Conservation (phyloP, 2,329 filamentous ascomycete genomes). For the Leptographium lundbergii region DNA sequence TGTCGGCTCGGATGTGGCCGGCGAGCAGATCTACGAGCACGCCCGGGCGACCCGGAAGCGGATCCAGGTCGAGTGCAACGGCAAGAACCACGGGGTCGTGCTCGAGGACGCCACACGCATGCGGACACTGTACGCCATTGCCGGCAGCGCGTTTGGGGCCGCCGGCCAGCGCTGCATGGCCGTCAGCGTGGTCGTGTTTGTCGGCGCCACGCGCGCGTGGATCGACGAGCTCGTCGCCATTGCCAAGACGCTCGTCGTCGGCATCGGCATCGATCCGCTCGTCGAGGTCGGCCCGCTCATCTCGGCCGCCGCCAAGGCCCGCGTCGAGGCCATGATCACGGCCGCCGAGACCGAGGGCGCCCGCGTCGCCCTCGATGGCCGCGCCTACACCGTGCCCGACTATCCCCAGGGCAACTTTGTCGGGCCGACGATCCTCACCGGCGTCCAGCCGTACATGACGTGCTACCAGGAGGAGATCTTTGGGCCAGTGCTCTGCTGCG, state of each 20-base stretch:
- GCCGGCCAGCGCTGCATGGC: slow-evolving; percentile 83
- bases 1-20: slow-evolving; percentile 75
- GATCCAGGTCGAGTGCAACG: slow-evolving; percentile 74
- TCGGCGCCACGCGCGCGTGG: slow-evolving; percentile 72
- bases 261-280: slow-evolving; percentile 46
- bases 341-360: slow-evolving; percentile 66
- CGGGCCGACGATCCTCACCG: slow-evolving; percentile 68
- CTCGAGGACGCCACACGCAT: slow-evolving; percentile 83
- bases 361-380: slow-evolving; percentile 65
- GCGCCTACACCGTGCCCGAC: slow-evolving; percentile 59
- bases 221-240: slow-evolving; percentile 63
- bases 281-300: slow-evolving; percentile 77
- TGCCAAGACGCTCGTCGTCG: slow-evolving; percentile 56
- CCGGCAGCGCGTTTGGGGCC: slow-evolving; percentile 72
- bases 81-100: slow-evolving; percentile 78
- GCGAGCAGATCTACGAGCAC: slow-evolving; percentile 70
- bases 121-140: slow-evolving; percentile 71
- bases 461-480: slow-evolving; percentile 83
- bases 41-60: slow-evolving; percentile 76
- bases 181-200: slow-evolving; percentile 69
- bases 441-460: slow-evolving; percentile 67
- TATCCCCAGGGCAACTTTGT: slow-evolving; percentile 80
- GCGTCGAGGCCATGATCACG: slow-evolving; percentile 63
- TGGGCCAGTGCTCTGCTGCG: slow-evolving; percentile 68
- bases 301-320: slow-evolving; percentile 60